Evolutionary conservation across 2,329 filamentous ascomycete genomes (phyloP), one percentile per base, ranked within the genome.

Genomic region (Colletotrichum brevisporum): DNA sequence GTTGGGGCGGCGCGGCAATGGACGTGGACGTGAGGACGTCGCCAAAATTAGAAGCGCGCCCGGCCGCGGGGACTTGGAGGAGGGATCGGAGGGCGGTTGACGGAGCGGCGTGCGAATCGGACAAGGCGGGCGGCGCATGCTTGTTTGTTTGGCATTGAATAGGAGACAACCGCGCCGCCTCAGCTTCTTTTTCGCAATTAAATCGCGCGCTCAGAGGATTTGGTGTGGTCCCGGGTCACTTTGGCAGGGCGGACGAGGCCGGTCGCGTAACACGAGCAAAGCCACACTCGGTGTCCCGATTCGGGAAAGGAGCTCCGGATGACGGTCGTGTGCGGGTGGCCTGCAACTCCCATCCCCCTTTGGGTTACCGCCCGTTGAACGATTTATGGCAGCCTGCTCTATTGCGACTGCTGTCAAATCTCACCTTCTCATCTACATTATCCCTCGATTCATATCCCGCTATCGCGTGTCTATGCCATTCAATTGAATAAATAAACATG

Each of bases 281-380:
- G 67, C 62, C 67, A 69, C 67, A n/a, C 36, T 69, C 67, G 67
- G 67, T 69, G 62, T 56, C 67, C 62, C 13, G 57, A 69, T 60
- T 53, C 27, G 67, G 67, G 27, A 51, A 65, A 52, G 31, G 41
- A 31, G 61, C 43, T 65, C 50, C 41, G 50, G 41, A 45, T 48
- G 21, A 66, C 36, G 21, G 27, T 50, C 55, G 39, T 56, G 13
- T 26, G 59, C n/a, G 31, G 52, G 41, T 26, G 41, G 57, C 45
- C 56, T 45, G 52, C 47, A n/a, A 45, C 3, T 58, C 60, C 48
- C 53, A 31, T 47, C 48, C 53, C 41, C 36, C n/a, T 64, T 58
- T 58, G 39, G 63, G 60, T 47, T 60, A 48, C 48, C 62, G 48
- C 21, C 6, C 26, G 16, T 5, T 21, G 13, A 41, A 53, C 18